Evolutionary conservation across 2,329 filamentous ascomycete genomes (phyloP), one percentile per base, ranked within the genome.

Genomic region (Ophiocordyceps sinensis): DNA sequence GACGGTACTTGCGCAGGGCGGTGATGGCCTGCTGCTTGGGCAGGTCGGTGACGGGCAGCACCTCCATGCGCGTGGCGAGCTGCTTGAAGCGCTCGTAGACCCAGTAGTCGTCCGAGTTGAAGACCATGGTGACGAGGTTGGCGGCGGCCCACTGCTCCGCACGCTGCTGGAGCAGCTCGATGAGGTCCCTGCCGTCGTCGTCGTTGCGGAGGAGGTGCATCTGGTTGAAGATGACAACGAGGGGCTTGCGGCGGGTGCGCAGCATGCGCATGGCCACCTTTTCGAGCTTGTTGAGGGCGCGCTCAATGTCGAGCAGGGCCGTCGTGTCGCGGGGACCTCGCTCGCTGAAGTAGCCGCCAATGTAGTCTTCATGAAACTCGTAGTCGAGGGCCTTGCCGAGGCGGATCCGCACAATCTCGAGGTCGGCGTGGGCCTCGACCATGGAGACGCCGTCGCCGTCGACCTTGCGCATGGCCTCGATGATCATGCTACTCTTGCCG

Each of bases 101-200:
- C 91, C 91, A 98, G 63, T 94, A 98, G 57, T 96, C 91, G 60
- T 98, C 91, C 41, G 80, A 88, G 62, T 95, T 96, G 65, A 98
- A 87, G 29, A 98, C 79, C 69, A 86, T 75, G 1, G 91, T 96
- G 28, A 93, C 85, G 9, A 98, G 72, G 48, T 86, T 89, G 17
- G 84, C 78, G 1, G 89, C 91, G 1, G 91, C 89, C 91, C 91
- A 98, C 59, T 91, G 84, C 61, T 98, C 91, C 1, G 91, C 89
- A 28, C 88, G 78, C 58, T 98, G 91, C 55, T 98, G 91, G 28
- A 98, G 78, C 39, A 98, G 75, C 60, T 98, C 91, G 35, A 98
- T 77, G 13, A 98, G 68, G 57, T 96, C 86, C 42, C 82, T 81
- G n/a, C 91, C 91, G 52, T 93, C 85, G 5, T 93, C 85, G 51